Evolutionary conservation across 768 basidiomycete species (phyloP), one percentile per base, ranked within the genome.

Genomic region (Tulasnella sp.): DNA sequence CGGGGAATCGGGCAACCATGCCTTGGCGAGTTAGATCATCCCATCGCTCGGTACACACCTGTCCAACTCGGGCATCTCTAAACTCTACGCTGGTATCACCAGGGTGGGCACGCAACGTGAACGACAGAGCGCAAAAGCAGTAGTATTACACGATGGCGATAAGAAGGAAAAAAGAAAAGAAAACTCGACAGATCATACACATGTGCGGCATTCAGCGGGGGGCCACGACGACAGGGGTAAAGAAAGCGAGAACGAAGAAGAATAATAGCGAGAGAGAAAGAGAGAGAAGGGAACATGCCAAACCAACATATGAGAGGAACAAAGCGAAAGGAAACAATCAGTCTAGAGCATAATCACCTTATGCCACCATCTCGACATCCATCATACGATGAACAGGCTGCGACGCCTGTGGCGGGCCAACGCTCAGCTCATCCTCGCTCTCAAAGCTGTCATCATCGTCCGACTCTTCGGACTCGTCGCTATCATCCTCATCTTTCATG

Each of bases 391-490:
- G 41, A 20, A 75, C n/a, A 42, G 74, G 64, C 64, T 69, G 64
- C 31, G 64, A 69, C 31, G 64, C 31, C 64, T 69, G 64, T 54
- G 54, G 22, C 37, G 64, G 64, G 34, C 24, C 64, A 14, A 69
- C 64, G 28, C 64, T 75, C 40, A 75, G 24, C 46, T 75, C 74
- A 75, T 75, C 74, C 74, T 75, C 74, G 74, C 74, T 75, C 74
- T 75, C 74, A 42, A 75, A 75, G 46, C 74, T 75, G 64, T 78
- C 58, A n/a, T 58, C 76, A 77, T 77, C 76, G 34, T 76, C 75
- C 75, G 76, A 76, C 76, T 76, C 76, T 44, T 76, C 76, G n/a
- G 46, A 76, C 22, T 76, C 77, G 28, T 78, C 77, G 44, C 60
- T 64, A 3, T 58, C 60, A 14, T 41, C 40, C 18, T 78, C 50